phyloP scores from a whole-genome alignment of 495 filamentous ascomycete species.

The Aspergillus cristatus region DNA sequence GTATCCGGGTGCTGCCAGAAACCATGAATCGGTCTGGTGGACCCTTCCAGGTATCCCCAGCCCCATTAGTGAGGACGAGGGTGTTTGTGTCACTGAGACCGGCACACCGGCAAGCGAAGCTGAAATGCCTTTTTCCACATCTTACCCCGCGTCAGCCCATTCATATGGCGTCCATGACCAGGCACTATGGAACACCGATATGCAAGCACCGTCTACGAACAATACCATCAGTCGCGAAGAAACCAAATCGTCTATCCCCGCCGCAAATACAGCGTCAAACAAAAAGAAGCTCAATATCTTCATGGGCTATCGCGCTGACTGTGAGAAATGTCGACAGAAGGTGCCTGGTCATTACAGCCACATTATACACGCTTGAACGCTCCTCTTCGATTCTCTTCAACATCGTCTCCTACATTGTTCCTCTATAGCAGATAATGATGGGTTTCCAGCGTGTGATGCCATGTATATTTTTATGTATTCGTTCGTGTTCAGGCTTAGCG shows the following conservation, averaged over 20 bases:
- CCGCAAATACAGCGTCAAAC: too few species aligned
- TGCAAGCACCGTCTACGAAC: background rate
- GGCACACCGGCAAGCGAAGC: slow-evolving; percentile 16
- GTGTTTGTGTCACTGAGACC: slow-evolving; percentile 30
- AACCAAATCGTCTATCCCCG: too few species aligned
- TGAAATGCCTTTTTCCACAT: slow-evolving; percentile 14
- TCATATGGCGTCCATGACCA: background rate
- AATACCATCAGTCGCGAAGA: too few species aligned
- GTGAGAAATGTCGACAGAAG: slow-evolving; percentile 71
- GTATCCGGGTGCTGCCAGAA: slow-evolving; percentile 8
- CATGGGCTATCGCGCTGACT: slow-evolving; percentile 80
- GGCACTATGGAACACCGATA: background rate
- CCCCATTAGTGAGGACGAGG: slow-evolving; percentile 60
- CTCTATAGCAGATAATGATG: too few species aligned
- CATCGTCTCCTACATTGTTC: too few species aligned
- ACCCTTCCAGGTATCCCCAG: slow-evolving; percentile 56
- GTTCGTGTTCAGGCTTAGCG: too few species aligned
- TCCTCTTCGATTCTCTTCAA: too few species aligned
- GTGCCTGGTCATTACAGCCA: slow-evolving; percentile 86
- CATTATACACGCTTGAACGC: slow-evolving; percentile 45
- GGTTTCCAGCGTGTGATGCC: too few species aligned
- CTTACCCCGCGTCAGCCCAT: slow-evolving; percentile 3
- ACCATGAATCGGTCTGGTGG: slow-evolving; percentile 29
- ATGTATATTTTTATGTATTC: too few species aligned
- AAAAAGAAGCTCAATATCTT: slow-evolving; percentile 59